Conservation (phyloP, 495 filamentous ascomycete species). For the Hypoxylon trugodes region DNA sequence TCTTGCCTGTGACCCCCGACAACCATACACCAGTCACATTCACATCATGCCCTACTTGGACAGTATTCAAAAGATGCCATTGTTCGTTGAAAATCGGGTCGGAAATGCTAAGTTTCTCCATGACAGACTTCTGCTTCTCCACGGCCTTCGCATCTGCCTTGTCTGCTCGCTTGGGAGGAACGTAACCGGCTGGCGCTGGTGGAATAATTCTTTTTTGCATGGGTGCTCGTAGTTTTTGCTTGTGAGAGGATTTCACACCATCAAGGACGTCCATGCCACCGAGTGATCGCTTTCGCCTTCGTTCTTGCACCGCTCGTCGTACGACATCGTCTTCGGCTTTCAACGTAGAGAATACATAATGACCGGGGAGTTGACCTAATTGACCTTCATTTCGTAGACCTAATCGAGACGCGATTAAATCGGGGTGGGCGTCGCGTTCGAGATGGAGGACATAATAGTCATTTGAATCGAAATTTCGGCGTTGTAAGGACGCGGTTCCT, state of each 20-base stretch:
- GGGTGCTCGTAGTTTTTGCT: conserved; percentile 73
- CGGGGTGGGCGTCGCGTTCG: conserved; percentile 68
- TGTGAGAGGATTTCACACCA: conserved; percentile 79
- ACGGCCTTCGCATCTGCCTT: conserved; percentile 59
- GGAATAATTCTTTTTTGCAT: conserved; percentile 79
- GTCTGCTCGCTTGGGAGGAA: conserved; percentile 33
- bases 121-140: conserved; percentile 66
- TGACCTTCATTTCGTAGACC: conserved; percentile 84
- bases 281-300: conserved; percentile 66
- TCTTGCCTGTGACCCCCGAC: conserved; percentile 90
- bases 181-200: conserved; percentile 40
- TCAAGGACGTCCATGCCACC: conserved; percentile 69
- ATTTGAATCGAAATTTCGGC: conserved; percentile 70
- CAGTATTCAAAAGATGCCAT: conserved; percentile 92
- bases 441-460: conserved; percentile 94
- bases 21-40: conserved; percentile 94
- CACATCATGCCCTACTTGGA: conserved; percentile 86
- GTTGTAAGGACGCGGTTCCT: conserved; percentile 66
- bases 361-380: conserved; percentile 79
- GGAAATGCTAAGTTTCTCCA: conserved; percentile 70
- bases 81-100: conserved; percentile 94
- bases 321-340: conserved; percentile 71
- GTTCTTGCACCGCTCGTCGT: conserved; percentile 63
- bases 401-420: conserved; percentile 74
- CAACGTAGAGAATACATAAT: conserved; percentile 83